A percentile compares a stretch with the other conserved stretches of the same genome.
Conservation (phyloP, 1,284 basidiomycete species). For the Phlebopus sp. region DNA sequence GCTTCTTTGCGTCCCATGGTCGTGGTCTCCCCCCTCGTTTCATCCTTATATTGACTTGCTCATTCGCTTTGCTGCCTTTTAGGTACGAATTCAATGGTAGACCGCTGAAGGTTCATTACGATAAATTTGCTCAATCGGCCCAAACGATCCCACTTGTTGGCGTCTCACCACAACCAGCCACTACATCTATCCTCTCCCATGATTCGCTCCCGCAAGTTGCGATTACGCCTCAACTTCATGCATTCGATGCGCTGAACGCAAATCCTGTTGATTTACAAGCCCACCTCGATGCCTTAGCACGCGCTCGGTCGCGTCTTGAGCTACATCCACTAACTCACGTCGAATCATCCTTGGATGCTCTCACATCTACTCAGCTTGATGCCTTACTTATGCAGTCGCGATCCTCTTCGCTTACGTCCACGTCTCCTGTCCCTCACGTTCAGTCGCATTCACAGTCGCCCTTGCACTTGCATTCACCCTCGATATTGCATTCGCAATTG, state of each 20-base stretch:
- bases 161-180: constrained; percentile 17
- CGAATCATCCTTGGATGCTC: constrained; percentile 19
- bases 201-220: constrained; percentile 24
- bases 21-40: background rate
- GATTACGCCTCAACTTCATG: constrained; percentile 24
- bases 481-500: constrained; percentile 21
- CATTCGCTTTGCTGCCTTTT: constrained; percentile 9
- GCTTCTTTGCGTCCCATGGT: no score
- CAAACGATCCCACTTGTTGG: constrained; percentile 30
- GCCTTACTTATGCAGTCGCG: constrained; percentile 24
- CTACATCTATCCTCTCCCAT: constrained; percentile 20
- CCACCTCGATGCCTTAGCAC: constrained; percentile 19
- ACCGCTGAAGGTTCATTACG: constrained; percentile 81
- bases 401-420: constrained; percentile 26
- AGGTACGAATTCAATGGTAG: constrained; percentile 88
- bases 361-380: constrained; percentile 27
- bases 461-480: constrained; percentile 18
- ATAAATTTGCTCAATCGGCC: constrained; percentile 60
- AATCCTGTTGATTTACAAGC: constrained; percentile 21
- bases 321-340: constrained; percentile 28
- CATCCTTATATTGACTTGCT: background rate
- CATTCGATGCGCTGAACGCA: constrained; percentile 23
- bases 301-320: constrained; percentile 21
- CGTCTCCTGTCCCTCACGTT: constrained; percentile 9
- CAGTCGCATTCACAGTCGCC: constrained; percentile 20